These are phyloP conservation scores for Pseudogymnoascus sp. DNA, from an alignment of 2,329 filamentous ascomycete genomes.

Conservation along the genomic window DNA sequence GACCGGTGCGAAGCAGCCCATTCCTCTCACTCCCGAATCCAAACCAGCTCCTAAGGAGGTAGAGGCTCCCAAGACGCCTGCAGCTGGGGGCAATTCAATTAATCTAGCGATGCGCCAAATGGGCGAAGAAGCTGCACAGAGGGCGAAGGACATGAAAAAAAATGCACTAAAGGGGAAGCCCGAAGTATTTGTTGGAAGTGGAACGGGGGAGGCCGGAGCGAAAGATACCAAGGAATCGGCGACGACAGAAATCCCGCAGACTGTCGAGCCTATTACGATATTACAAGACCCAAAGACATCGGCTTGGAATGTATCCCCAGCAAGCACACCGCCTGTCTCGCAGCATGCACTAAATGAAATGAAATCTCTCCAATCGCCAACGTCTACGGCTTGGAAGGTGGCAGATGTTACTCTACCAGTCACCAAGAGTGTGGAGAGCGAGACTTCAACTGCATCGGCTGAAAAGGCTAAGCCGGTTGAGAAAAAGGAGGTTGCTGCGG, in stretches of 20 bases:
- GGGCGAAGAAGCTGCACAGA: constrained; percentile 57
- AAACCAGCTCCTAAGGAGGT: constrained; percentile 17
- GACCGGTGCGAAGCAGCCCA: constrained; percentile 5
- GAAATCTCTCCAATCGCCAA: constrained; percentile 22
- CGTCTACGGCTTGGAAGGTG: constrained; percentile 25
- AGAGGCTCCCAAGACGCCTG: constrained; percentile 12
- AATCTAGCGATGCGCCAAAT: constrained; percentile 43
- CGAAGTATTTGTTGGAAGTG: constrained; percentile 9
- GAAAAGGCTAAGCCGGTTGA: constrained; percentile 23
- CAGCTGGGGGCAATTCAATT: constrained; percentile 23
- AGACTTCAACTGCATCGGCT: background rate
- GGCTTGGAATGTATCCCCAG: background rate
- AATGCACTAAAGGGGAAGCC: constrained; percentile 10
- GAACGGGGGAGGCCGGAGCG: constrained; percentile 17
- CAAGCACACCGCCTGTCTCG: background rate
- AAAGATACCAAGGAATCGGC: constrained; percentile 1
- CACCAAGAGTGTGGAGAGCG: background rate
- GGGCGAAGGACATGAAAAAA: constrained; percentile 51
- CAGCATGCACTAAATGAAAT: background rate
- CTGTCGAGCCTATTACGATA: background rate
- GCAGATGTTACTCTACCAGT: background rate
- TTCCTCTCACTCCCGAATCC: constrained; percentile 17
- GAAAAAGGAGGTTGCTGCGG: constrained; percentile 21
- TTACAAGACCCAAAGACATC: background rate
- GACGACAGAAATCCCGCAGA: background rate